A percentile compares a stretch with the other conserved stretches of the same genome.
phyloP scores from a whole-genome alignment of 768 basidiomycete genomes.

The Agaricus subrufescens region DNA sequence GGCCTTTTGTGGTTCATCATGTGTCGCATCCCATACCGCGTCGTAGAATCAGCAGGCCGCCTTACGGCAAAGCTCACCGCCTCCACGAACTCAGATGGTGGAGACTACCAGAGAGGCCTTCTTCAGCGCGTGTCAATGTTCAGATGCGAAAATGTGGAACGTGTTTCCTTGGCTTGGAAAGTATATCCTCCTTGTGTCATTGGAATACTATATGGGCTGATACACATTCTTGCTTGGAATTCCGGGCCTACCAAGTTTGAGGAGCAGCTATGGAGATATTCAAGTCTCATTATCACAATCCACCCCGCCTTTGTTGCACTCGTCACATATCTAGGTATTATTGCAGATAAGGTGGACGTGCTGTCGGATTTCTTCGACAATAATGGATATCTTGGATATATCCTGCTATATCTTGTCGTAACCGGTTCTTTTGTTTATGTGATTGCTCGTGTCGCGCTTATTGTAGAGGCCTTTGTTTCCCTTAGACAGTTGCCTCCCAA shows the following conservation, averaged over 20 bases:
- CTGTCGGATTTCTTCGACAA: neutral
- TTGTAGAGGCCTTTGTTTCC: neutral
- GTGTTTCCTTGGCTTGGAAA: neutral
- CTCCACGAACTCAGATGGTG: neutral
- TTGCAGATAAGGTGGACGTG: too few species aligned
- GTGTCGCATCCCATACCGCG: neutral
- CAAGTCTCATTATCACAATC: neutral
- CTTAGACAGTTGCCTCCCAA: neutral
- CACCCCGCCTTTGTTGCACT: neutral
- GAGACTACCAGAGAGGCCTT: too few species aligned
- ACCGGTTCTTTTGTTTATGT: neutral
- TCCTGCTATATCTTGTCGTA: neutral
- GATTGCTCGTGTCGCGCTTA: neutral
- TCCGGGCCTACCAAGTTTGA: neutral
- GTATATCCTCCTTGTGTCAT: neutral
- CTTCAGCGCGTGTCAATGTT: neutral
- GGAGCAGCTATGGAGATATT: neutral
- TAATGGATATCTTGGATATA: neutral
- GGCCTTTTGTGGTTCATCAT: neutral
- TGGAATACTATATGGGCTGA: neutral
- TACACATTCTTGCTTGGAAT: slow-evolving; percentile 1
- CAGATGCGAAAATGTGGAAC: neutral
- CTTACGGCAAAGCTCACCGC: neutral
- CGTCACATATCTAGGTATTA: neutral
- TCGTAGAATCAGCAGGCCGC: neutral